phyloP scores from a whole-genome alignment of 257 asterid species.

The Knoxia roxburghii region DNA sequence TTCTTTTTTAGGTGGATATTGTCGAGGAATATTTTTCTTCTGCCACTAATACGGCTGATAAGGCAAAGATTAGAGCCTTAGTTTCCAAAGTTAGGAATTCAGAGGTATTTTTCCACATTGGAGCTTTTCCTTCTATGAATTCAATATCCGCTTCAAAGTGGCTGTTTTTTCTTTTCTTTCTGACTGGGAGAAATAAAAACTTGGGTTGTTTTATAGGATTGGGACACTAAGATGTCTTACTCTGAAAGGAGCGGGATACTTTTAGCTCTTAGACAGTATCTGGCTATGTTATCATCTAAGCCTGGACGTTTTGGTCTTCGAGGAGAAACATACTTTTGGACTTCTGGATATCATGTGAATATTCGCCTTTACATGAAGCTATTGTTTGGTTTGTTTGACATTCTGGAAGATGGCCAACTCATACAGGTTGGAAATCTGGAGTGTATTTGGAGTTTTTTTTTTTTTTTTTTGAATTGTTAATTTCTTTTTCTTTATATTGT shows the following conservation, averaged over 20 bases:
- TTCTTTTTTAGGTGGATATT: slow-evolving; percentile 57
- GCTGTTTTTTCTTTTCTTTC: slow-evolving; percentile 7
- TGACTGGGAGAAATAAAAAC: background rate
- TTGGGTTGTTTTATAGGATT: slow-evolving; percentile 48
- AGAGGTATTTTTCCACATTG: slow-evolving; percentile 42
- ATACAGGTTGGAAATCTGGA: slow-evolving; percentile 52
- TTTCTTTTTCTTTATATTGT: background rate
- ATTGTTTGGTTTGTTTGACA: slow-evolving; percentile 78
- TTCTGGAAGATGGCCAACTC: slow-evolving; percentile 83
- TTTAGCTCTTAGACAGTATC: slow-evolving; percentile 54
- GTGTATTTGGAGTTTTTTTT: background rate
- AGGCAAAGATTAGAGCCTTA: slow-evolving; percentile 42
- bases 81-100: slow-evolving; percentile 65
- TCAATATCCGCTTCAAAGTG: slow-evolving; percentile 10
- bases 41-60: slow-evolving; percentile 41
- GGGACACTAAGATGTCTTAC: slow-evolving; percentile 78
- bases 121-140: slow-evolving; percentile 15
- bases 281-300: slow-evolving; percentile 50
- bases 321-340: slow-evolving; percentile 92
- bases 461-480: slow-evolving; percentile 15
- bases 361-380: slow-evolving; percentile 81
- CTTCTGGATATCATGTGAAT: slow-evolving; percentile 71
- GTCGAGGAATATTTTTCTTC: slow-evolving; percentile 69
- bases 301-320: slow-evolving; percentile 71
- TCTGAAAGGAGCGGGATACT: slow-evolving; percentile 68